Base-by-base conservation (phyloP, 116 monocot species). In the Papilionanthe hybrid region DNA sequence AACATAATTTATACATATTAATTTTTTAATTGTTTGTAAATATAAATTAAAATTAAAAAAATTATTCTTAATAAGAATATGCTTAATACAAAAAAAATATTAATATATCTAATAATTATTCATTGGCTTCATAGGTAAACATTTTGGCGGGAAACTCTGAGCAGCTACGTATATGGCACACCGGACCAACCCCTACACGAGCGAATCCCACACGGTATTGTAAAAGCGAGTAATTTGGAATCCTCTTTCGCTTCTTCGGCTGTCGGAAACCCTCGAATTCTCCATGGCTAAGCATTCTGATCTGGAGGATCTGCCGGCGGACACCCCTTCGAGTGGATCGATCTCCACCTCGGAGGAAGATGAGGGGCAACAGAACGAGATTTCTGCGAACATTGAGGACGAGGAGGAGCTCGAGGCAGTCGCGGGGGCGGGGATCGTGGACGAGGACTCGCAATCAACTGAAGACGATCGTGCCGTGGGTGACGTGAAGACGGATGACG, bases 401-500 rank as follows among this genome's bases (percentile, higher is more conserved):
- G 79, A 75, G 22, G 83, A 83, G 45, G 83, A 83, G 73, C 83
- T 83, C 44, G 83, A 83, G 72, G 78, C 78, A 0, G 83, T 83
- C 8, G 83, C 78, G 17, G 55, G 78, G 45, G 32, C 78, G 58
- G 72, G 30, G 56, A 84, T 85, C 42, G 89, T 89, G 55, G 96
- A 92, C 76, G 94, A 91, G 75, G 95, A 94, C 79, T 78, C 72
- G 9, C 82, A 90, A 87, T 87, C 87, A 29, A 89, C 93, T 13
- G 94, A 94, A 79, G 96, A 94, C 76, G 92, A 92, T 75, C 86
- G 72, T 27, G 81, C 63, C 28, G 44, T 68, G 43, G 81, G 55
- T 2, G 79, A 32, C 32, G 58, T 58, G 22, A 75, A 75, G 75
- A 27, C 42, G 15, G 82, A 65, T n/a, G 81, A 81, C 66, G 82